These are phyloP conservation scores for Solanum commersonii DNA, from an alignment of 257 asterid genomes.

Conservation along the genomic window DNA sequence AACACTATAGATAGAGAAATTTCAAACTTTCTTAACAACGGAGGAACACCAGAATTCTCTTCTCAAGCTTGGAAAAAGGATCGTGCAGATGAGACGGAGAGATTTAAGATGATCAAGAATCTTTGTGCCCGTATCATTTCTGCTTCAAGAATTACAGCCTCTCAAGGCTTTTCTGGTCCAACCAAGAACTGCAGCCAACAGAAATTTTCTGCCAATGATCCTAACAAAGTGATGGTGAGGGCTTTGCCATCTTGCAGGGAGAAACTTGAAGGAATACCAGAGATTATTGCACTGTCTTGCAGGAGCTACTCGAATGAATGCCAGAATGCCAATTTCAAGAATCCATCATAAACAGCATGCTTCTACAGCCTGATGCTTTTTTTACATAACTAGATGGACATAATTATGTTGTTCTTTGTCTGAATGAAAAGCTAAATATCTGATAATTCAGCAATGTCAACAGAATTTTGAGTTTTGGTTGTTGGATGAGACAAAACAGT, in stretches of 20 bases:
- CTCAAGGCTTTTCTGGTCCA: slow-evolving; percentile 37
- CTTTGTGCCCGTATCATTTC: slow-evolving; percentile 75
- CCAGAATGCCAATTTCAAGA: not conserved
- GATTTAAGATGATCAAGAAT: slow-evolving; percentile 74
- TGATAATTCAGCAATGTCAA: slow-evolving; percentile 18
- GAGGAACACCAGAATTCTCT: slow-evolving; percentile 35
- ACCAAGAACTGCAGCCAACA: slow-evolving; percentile 14
- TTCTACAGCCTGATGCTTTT: not conserved
- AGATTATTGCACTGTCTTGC: not conserved
- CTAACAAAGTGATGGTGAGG: slow-evolving; percentile 26
- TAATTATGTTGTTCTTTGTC: not conserved
- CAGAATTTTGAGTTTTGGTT: slow-evolving; percentile 22
- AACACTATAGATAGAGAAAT: not conserved
- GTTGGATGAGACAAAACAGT: slow-evolving; percentile 31
- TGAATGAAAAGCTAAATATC: not conserved
- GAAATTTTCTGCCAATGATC: slow-evolving; percentile 32
- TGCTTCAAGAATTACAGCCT: slow-evolving; percentile 35
- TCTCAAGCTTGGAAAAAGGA: slow-evolving; percentile 46
- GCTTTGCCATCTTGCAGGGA: slow-evolving; percentile 22
- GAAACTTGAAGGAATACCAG: slow-evolving; percentile 9
- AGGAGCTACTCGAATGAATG: slow-evolving; percentile 14
- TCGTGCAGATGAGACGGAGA: slow-evolving; percentile 55
- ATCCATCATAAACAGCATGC: slow-evolving; percentile 7
- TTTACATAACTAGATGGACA: not conserved
- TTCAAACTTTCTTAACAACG: slow-evolving; percentile 18